Base-by-base conservation (phyloP, 306 rosid genomes). In the Ceratonia siliqua region DNA sequence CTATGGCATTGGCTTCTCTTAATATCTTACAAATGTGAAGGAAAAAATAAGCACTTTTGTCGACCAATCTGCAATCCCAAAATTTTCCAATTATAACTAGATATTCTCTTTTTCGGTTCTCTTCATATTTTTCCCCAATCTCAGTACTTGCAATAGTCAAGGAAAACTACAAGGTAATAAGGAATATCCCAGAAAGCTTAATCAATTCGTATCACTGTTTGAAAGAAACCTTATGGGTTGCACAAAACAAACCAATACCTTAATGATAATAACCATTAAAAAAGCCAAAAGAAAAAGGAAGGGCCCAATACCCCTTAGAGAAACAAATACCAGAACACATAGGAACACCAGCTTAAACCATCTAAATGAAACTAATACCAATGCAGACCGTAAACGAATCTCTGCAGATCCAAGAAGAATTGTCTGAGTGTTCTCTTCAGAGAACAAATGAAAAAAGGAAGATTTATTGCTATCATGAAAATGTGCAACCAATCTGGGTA, bases 401-500 rank as follows among this genome's bases (percentile, higher is more conserved):
- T 56, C 42, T 50, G 77, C 83, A 68, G 85, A 80, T 82, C 85
- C 74, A 76, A 85, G 74, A 68, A n/a, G 81, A 67, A 79, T 73
- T 64, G 80, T 62, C 54, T 22, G 17, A 3, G 76, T 55, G 41
- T 76, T 43, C 41, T 58, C 12, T 32, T 13, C 3, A 20, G 22
- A 78, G 50, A 71, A 75, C 75, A 67, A 85, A 68, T 74, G 89
- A 70, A 65, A 48, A 69, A 75, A 76, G 81, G 83, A 69, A 73
- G 53, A 49, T 68, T 65, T 67, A 84, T 53, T 67, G 72, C 30
- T 56, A 72, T 41, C 73, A 67, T 56, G 62, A 62, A 78, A 84
- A 57, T 66, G 84, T 57, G 78, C 25, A 72, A 69, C 83, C 85
- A 86, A 82, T 82, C 87, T 67, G 79, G 82, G 69, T 72, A 48